Base-by-base conservation (phyloP, 192 early-diverging fungal genomes). In the Coemansia sp. region DNA sequence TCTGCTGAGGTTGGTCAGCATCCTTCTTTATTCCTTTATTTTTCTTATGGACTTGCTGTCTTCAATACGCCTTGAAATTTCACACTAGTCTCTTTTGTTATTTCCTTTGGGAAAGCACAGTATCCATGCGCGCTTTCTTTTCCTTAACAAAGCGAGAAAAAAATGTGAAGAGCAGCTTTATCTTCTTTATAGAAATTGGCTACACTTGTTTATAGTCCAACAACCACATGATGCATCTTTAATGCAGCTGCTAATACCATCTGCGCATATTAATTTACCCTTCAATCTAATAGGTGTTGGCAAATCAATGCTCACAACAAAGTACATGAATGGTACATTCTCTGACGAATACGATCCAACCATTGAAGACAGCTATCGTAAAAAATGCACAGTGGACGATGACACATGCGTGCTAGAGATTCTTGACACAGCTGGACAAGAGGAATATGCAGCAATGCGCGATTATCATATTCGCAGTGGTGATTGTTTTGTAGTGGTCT, bases 341-440 rank as follows among this genome's bases (percentile, higher is more conserved):
- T 89, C 91, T 24, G 92, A 95, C 32, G 90, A 92, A 49, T 97
- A 97, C 70, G 95, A 97, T 65, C 95, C 95, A 49, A 97, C 95
- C 9, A 97, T 97, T 62, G 95, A 97, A 70, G 89, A 89, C 64
- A 87, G 84, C 58, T 95, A 97, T 83, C 84, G 91, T 64, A 95
- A 95, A 69, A 88, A 93, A 67, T 91, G 89, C 59, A 77, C 87
- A 56, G 87, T 97, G 16, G 93, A 97, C 65, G 84, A 82, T 58
- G 86, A 90, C 61, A 83, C 83, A 41, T 93, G 92, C 49, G 82
- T 94, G 66, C 84, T 96, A 22, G 94, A 96, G 62, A 87, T 96
- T 52, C 87, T 96, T 41, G 94, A 96, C 83, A 94, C 92, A 21
- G 94, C 94, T 14, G 94, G 94, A 54, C 90, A 94, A 60, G 88